Conservation (phyloP, 2,329 filamentous ascomycete genomes). For the Colletotrichum eleusines region DNA sequence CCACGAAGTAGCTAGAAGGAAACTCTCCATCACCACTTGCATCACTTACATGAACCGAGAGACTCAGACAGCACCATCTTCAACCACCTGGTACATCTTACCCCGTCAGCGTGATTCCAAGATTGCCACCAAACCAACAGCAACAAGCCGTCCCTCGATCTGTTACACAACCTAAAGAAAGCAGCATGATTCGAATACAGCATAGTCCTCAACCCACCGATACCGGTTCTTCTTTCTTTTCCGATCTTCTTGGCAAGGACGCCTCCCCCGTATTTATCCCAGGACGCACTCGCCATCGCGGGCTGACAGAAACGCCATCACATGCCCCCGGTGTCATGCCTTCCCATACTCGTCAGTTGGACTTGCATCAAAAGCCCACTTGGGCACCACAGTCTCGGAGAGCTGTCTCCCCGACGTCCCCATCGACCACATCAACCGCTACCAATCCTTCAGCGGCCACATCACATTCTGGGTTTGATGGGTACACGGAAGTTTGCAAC, state of each 20-base stretch:
- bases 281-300: slow-evolving; percentile 7
- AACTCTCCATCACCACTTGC: not conserved
- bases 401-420: not conserved
- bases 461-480: slow-evolving; percentile 2
- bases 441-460: slow-evolving; percentile 4
- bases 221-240: not conserved
- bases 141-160: not conserved
- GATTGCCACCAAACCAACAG: not conserved
- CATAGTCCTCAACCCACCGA: slow-evolving; percentile 4
- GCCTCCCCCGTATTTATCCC: not conserved
- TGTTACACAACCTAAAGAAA: not conserved
- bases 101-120: not conserved
- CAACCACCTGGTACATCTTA: not conserved
- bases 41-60: not conserved
- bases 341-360: not conserved
- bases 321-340: slow-evolving; percentile 2
- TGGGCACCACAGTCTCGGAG: not conserved
- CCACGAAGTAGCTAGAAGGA: not conserved
- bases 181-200: not conserved
- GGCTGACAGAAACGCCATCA: not conserved
- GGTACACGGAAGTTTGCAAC: slow-evolving; percentile 9
- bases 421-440: not conserved
- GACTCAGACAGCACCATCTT: not conserved
- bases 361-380: not conserved
- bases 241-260: not conserved